These are phyloP conservation scores for Nidula niveotomentosa DNA, from an alignment of 1,284 basidiomycete species.

Conservation along the genomic window DNA sequence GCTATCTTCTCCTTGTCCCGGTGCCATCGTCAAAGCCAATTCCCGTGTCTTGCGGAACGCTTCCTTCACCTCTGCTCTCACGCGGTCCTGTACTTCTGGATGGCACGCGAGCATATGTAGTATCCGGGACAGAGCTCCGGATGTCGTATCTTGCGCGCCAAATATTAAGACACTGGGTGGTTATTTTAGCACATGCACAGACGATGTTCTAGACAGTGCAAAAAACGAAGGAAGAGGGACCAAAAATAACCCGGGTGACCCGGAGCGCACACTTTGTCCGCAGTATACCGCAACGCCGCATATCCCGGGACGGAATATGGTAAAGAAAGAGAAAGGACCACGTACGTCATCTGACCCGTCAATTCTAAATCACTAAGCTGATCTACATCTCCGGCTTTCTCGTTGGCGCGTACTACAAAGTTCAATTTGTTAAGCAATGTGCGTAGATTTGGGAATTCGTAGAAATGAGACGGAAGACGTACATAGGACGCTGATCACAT, in stretches of 20 bases:
- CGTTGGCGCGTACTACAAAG: conserved; percentile 28
- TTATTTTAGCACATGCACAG: not conserved
- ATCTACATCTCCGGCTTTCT: conserved; percentile 26
- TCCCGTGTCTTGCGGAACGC: conserved; percentile 10
- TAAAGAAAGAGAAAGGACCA: not conserved
- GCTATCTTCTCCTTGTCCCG: conserved; percentile 3
- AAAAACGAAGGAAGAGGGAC: not conserved
- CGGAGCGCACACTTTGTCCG: no score
- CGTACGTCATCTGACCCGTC: conserved; percentile 37
- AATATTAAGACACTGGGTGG: conserved; percentile 38
- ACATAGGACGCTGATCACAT: conserved; percentile 47
- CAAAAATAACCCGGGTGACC: no score
- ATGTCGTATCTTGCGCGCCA: conserved; percentile 45
- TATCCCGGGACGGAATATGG: no score
- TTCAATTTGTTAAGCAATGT: conserved; percentile 18
- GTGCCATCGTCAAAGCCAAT: no score
- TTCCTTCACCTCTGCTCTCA: conserved; percentile 33
- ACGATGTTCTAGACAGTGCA: not conserved
- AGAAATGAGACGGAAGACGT: not conserved
- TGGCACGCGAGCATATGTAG: conserved; percentile 34
- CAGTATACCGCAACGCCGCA: no score
- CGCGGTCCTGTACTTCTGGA: conserved; percentile 32
- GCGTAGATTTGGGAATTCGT: not conserved
- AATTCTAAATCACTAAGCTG: conserved; percentile 30
- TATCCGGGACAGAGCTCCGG: conserved; percentile 34